Evolutionary conservation across 768 basidiomycete genomes (phyloP).

Genomic region (Tylopilus intermedius): DNA sequence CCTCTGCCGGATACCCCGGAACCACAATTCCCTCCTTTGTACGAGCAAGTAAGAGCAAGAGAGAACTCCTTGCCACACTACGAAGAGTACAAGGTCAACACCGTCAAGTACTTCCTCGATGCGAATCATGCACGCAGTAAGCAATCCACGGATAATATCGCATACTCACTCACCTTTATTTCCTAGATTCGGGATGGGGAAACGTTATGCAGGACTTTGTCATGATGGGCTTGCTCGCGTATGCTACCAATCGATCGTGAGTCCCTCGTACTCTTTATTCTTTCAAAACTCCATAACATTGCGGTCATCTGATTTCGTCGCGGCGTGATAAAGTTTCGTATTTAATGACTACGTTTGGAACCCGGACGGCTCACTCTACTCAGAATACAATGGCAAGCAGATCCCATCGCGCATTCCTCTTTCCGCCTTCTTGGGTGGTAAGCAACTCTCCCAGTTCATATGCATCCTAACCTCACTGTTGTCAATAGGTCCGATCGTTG

Average conservation of each 20-base stretch:
- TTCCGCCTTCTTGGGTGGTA: constrained; percentile 37
- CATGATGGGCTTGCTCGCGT: constrained; percentile 34
- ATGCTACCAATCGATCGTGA: constrained; percentile 34
- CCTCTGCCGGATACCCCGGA: background rate
- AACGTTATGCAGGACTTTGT: constrained; percentile 40
- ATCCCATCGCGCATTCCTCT: constrained; percentile 41
- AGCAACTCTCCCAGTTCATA: background rate
- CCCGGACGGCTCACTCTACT: constrained; percentile 31
- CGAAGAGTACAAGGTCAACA: constrained; percentile 30
- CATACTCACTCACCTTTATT: background rate
- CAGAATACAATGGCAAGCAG: constrained; percentile 32
- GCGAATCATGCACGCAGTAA: constrained; percentile 43
- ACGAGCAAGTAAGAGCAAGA: constrained; percentile 32
- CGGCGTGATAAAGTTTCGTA: constrained; percentile 30
- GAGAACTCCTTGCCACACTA: constrained; percentile 43
- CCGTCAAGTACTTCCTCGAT: constrained; percentile 41
- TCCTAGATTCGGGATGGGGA: constrained; percentile 36
- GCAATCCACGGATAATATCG: constrained; percentile 1
- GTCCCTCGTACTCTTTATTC: background rate
- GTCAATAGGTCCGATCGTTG: constrained; percentile 37
- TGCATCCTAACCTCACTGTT: background rate
- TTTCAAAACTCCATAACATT: background rate
- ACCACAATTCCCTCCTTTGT: constrained; percentile 37
- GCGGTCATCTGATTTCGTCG: constrained; percentile 1
- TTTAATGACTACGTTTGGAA: constrained; percentile 44